Percentiles rank a stretch among this genome's conserved stretches.
Conservation (phyloP, 2,329 filamentous ascomycete species). For the Exophiala alcalophila region DNA sequence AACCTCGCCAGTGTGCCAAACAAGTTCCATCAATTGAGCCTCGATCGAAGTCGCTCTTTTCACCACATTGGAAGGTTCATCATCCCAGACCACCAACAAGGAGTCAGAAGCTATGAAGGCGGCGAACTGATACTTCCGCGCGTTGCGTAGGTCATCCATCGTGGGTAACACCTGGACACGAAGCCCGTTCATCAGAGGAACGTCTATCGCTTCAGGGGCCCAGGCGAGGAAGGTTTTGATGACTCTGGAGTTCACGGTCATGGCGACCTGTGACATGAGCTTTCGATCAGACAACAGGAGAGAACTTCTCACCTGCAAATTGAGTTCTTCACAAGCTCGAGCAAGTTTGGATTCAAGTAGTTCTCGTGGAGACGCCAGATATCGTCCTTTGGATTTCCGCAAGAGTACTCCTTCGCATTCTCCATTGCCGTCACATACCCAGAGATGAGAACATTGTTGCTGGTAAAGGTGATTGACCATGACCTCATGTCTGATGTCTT, state of each 20-base stretch:
- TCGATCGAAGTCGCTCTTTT: slow-evolving; percentile 69
- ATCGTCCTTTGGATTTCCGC: slow-evolving; percentile 64
- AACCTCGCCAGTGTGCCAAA: slow-evolving; percentile 62
- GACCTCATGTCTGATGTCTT: slow-evolving; percentile 75
- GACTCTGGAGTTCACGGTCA: slow-evolving; percentile 76
- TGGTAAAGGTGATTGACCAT: slow-evolving; percentile 83
- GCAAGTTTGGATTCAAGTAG: slow-evolving; percentile 63
- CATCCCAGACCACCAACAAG: slow-evolving; percentile 77
- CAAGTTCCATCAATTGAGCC: slow-evolving; percentile 71
- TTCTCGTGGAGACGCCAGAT: slow-evolving; percentile 69
- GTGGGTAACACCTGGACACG: slow-evolving; percentile 72
- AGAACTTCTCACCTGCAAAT: slow-evolving; percentile 59
- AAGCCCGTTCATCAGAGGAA: slow-evolving; percentile 73
- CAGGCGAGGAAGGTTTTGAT: slow-evolving; percentile 75
- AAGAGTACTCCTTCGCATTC: slow-evolving; percentile 70
- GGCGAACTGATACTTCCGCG: slow-evolving; percentile 75
- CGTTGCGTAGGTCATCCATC: slow-evolving; percentile 66
- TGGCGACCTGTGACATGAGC: slow-evolving; percentile 57
- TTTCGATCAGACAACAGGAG: slow-evolving; percentile 14
- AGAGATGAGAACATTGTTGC: slow-evolving; percentile 70
- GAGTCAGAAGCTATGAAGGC: slow-evolving; percentile 72
- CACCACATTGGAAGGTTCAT: slow-evolving; percentile 69
- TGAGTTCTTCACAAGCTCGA: slow-evolving; percentile 63
- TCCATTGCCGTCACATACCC: slow-evolving; percentile 68
- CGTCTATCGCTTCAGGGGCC: slow-evolving; percentile 69